These are phyloP conservation scores for Yamadazyma kitorensis DNA, from an alignment of 805 yeast genomes.

Conservation along the genomic window DNA sequence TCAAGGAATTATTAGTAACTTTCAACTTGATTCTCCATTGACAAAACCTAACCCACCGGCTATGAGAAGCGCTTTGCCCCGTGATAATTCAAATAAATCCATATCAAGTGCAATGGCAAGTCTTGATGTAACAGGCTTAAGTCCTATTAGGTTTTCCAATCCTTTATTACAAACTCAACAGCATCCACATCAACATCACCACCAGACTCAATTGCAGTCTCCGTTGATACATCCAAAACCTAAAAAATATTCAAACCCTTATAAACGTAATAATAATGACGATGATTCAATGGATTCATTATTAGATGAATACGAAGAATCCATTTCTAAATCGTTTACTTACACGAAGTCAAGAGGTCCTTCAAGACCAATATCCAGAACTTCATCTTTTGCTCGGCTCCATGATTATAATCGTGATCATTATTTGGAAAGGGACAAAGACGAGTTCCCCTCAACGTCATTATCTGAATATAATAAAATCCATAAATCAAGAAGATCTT, in stretches of 20 bases:
- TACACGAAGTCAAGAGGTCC: slow-evolving; percentile 23
- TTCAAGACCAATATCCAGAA: slow-evolving; percentile 20
- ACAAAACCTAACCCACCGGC: slow-evolving; percentile 3
- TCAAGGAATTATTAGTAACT: slow-evolving; percentile 6
- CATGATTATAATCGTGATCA: slow-evolving; percentile 4
- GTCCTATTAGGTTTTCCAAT: not conserved
- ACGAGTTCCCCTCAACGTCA: slow-evolving; percentile 34
- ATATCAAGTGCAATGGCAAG: slow-evolving; percentile 30
- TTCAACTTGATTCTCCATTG: slow-evolving; percentile 2
- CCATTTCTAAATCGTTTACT: slow-evolving; percentile 26
- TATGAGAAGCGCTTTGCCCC: not conserved
- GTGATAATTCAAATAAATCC: slow-evolving; percentile 19
- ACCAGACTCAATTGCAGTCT: too few relatives aligned
- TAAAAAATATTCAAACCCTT: not conserved
- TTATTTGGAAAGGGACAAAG: slow-evolving; percentile 3
- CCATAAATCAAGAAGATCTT: slow-evolving; percentile 33
- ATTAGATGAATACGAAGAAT: slow-evolving; percentile 44
- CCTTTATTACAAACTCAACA: slow-evolving; percentile 1
- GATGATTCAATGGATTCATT: slow-evolving; percentile 36
- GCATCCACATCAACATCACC: too few relatives aligned
- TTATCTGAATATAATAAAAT: slow-evolving; percentile 32
- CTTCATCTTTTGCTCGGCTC: slow-evolving; percentile 13
- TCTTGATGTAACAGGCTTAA: slow-evolving; percentile 17
- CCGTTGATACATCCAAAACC: too few relatives aligned
- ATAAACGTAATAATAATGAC: slow-evolving; percentile 1